These are phyloP conservation scores for Ustilago esculenta DNA, from an alignment of 1,284 basidiomycete species.

Conservation along the genomic window DNA sequence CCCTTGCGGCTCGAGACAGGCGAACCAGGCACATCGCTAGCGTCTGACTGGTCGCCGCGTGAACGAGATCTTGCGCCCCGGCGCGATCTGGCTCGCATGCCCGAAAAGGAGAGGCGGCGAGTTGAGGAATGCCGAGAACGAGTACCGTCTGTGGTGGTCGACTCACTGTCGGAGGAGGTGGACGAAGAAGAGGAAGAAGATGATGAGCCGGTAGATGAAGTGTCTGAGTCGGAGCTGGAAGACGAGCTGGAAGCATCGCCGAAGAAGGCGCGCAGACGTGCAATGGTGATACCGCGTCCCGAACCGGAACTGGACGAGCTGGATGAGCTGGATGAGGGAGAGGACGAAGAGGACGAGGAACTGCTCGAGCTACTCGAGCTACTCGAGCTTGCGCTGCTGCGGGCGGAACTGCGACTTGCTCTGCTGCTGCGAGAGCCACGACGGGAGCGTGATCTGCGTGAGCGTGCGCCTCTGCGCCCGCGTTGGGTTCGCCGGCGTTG, in stretches of 20 bases:
- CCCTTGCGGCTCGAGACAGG: slow-evolving; percentile 35
- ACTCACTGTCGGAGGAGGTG: slow-evolving; percentile 22
- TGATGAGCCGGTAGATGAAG: slow-evolving; percentile 30
- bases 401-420: slow-evolving; percentile 35
- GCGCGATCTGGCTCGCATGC: slow-evolving; percentile 22
- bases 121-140: slow-evolving; percentile 35
- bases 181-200: slow-evolving; percentile 26
- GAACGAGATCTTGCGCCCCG: slow-evolving; percentile 18
- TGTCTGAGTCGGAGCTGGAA: slow-evolving; percentile 38
- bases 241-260: slow-evolving; percentile 55
- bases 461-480: not conserved
- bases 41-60: slow-evolving; percentile 37
- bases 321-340: slow-evolving; percentile 22
- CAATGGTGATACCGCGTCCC: slow-evolving; percentile 53
- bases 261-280: slow-evolving; percentile 63
- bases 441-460: slow-evolving; percentile 19
- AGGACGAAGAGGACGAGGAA: slow-evolving; percentile 36
- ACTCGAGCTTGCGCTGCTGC: slow-evolving; percentile 35
- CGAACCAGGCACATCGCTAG: slow-evolving; percentile 33
- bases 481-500: slow-evolving; percentile 32
- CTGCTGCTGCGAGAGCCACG: slow-evolving; percentile 43
- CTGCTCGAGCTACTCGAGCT: slow-evolving; percentile 45
- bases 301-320: slow-evolving; percentile 43
- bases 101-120: slow-evolving; percentile 34
- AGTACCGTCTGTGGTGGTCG: slow-evolving; percentile 24